Evolutionary conservation across 805 yeast genomes (phyloP).

Genomic region (Spathaspora passalidarum): DNA sequence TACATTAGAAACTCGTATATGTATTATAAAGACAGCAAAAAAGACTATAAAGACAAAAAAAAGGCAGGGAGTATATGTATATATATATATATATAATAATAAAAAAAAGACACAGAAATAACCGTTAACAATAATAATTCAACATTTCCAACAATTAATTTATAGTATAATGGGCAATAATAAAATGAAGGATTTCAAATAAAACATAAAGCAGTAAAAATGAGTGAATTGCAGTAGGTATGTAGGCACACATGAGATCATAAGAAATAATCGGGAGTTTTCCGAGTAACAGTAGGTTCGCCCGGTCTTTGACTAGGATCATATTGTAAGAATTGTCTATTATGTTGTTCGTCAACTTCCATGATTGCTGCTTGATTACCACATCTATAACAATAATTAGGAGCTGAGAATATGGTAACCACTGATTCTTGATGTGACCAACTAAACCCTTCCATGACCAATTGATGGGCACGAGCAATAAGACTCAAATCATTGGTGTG

Average conservation of each 20-base stretch:
- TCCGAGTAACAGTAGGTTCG: constrained; percentile 95
- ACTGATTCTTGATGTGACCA: constrained; percentile 95
- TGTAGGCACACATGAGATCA: constrained; percentile 18
- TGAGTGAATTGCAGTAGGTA: not conserved
- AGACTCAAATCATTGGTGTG: constrained; percentile 82
- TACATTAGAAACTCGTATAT: not conserved
- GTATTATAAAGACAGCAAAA: not conserved
- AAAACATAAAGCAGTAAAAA: not conserved
- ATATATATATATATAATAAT: no score
- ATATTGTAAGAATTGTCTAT: constrained; percentile 88
- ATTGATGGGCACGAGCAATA: constrained; percentile 93
- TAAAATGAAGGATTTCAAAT: not conserved
- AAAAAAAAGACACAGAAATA: not conserved
- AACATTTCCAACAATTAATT: constrained; percentile 1
- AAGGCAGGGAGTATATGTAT: not conserved
- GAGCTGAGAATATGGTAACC: constrained; percentile 92
- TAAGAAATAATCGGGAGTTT: constrained; percentile 95
- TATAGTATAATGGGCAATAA: not conserved
- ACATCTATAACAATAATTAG: constrained; percentile 95
- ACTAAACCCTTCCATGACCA: constrained; percentile 95
- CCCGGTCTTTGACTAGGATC: constrained; percentile 97
- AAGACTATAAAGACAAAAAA: not conserved
- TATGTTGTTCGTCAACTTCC: constrained; percentile 95
- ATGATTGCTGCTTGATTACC: constrained; percentile 97
- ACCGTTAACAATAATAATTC: constrained; percentile 2